Percentiles rank a stretch among this genome's conserved stretches.
Conservation (phyloP, 768 basidiomycete genomes). For the Inosperma sp. region DNA sequence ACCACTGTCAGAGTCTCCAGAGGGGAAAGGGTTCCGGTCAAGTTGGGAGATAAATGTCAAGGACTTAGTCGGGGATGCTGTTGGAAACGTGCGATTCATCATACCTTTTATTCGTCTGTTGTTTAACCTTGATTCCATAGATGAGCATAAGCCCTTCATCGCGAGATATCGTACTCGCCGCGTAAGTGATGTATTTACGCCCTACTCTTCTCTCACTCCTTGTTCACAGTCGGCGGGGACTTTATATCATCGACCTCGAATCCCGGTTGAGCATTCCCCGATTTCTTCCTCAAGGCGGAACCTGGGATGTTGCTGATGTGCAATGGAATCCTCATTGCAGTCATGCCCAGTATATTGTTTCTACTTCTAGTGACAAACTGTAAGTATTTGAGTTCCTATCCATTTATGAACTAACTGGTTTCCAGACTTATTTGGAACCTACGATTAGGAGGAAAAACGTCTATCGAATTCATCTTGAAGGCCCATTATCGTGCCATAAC, state of each 20-base stretch:
- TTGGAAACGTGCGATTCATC: conserved; percentile 63
- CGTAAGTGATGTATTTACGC: conserved; percentile 43
- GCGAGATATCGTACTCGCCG: conserved; percentile 86
- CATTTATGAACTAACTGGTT: background rate
- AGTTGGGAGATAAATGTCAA: conserved; percentile 78
- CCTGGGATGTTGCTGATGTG: conserved; percentile 92
- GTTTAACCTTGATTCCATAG: conserved; percentile 34
- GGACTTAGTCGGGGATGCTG: conserved; percentile 71
- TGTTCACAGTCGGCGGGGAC: conserved; percentile 64
- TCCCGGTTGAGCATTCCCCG: conserved; percentile 82
- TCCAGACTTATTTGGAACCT: conserved; percentile 91
- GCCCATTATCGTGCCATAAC: conserved; percentile 95
- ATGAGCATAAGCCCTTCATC: conserved; percentile 90
- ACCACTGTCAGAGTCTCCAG: conserved; percentile 31
- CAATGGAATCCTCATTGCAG: conserved; percentile 87
- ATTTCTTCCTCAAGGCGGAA: conserved; percentile 93
- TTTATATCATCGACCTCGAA: conserved; percentile 94
- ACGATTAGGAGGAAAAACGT: conserved; percentile 62
- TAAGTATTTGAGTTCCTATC: conserved; percentile 31
- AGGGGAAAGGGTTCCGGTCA: conserved; percentile 54
- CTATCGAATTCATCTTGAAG: conserved; percentile 79
- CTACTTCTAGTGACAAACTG: conserved; percentile 87
- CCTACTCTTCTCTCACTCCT: background rate
- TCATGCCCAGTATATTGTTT: conserved; percentile 76
- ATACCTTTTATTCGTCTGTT: background rate